phyloP scores from a whole-genome alignment of 176 grass and related monocot genomes.

The Chrysopogon serrulatus region DNA sequence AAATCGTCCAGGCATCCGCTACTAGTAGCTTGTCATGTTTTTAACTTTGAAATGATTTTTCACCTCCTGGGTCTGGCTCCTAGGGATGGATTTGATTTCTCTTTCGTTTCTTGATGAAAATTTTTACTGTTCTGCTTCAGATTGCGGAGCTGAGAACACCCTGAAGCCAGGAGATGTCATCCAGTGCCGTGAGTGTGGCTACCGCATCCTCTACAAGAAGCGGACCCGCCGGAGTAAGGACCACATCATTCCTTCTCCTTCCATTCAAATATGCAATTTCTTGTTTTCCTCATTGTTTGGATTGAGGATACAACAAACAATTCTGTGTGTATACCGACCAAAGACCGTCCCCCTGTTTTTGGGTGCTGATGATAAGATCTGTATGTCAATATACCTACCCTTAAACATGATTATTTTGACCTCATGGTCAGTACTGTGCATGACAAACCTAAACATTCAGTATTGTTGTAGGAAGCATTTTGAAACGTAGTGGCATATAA shows the following conservation, averaged over 20 bases:
- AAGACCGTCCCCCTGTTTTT: not conserved
- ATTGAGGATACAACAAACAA: not conserved
- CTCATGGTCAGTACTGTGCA: not conserved
- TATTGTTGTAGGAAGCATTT: not conserved
- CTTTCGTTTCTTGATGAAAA: not conserved
- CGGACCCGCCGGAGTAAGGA: conserved; percentile 34
- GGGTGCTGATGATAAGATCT: not conserved
- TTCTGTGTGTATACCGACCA: not conserved
- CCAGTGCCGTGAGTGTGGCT: conserved; percentile 43
- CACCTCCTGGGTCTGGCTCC: too few relatives aligned
- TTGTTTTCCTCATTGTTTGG: not conserved
- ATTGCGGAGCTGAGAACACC: conserved; percentile 40
- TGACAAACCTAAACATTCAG: not conserved
- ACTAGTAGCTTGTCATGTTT: not conserved
- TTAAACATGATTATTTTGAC: not conserved
- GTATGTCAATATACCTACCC: too few relatives aligned
- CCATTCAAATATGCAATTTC: not conserved
- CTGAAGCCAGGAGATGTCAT: conserved; percentile 38
- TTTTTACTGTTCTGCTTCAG: not conserved
- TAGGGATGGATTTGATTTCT: not conserved
- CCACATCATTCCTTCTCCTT: not conserved
- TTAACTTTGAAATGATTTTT: not conserved
- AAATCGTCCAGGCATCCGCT: not conserved
- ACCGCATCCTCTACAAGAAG: conserved; percentile 49
- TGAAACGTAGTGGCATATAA: not conserved